Evolutionary conservation across 1,139 yeast genomes (phyloP), one percentile per base, ranked within the genome.

Genomic region (Barnettozyma hawaiiensis): DNA sequence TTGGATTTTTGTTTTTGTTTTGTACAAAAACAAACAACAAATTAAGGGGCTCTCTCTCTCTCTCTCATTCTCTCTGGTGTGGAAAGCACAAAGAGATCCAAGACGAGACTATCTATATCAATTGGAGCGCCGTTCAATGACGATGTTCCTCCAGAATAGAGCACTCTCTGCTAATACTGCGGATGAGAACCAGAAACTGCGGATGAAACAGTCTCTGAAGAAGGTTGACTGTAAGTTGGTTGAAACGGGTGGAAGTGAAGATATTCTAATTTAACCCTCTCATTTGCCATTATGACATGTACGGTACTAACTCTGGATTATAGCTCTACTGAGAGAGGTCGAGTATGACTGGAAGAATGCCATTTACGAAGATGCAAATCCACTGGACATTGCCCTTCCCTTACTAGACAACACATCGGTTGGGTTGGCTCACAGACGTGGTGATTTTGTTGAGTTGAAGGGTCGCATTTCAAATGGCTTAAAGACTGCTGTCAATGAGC

Each of bases 371-470:
- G 59, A 70, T 46, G 71, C 94, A 41, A 87, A 86, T 59, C 95
- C 96, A 1, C 70, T 90, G 35, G 96, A 87, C 54, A 69, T 83
- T 44, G 96, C 96, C 0, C 69, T 90, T 37, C 78, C 92, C 0
- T 68, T 90, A 46, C 68, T 87, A 53, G 97, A 90, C 61, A 82
- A 80, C 53, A 80, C 95, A 3, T 85, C 96, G 1, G 95, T 89
- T 26, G 97, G 97, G 0, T 65, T 85, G 56, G 95, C 95, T 1
- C 82, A 82, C 55, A 76, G 81, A 49, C 70, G 72, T 44, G 68
- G 70, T 0, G 85, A 81, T 41, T 85, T 85, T 51, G 62, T 69
- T 37, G 70, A 69, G 42, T 57, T 81, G 43, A 73, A 76, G 45
- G 67, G 67, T 14, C 67, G 75, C 47, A 79, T 90, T 12, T 77